Conservation (phyloP, 169 alveolate species). For the Plasmodium chabaudi region DNA sequence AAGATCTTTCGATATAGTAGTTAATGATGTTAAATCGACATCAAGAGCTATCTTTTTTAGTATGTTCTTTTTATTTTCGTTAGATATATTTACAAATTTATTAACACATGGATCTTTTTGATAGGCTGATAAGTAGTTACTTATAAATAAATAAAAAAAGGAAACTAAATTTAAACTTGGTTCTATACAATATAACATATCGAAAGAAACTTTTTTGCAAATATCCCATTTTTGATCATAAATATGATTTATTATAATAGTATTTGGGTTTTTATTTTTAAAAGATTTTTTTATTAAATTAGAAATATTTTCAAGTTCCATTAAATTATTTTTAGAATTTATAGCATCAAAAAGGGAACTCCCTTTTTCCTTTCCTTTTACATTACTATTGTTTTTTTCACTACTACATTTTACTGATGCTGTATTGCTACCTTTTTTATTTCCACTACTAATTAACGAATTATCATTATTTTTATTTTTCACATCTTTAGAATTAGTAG, state of each 20-base stretch:
- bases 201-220: constrained; percentile 55
- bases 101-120: constrained; percentile 34
- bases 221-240: constrained; percentile 70
- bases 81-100: constrained; percentile 46
- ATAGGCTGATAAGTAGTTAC: constrained; percentile 58
- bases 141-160: constrained; percentile 64
- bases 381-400: not conserved
- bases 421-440: not conserved
- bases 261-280: constrained; percentile 38
- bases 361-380: not conserved
- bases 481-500: not conserved
- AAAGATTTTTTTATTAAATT: constrained; percentile 39
- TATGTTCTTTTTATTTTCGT: constrained; percentile 57
- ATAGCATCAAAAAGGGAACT: constrained; percentile 31
- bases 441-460: not conserved
- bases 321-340: constrained; percentile 14
- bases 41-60: constrained; percentile 29
- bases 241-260: constrained; percentile 52
- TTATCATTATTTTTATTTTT: not conserved
- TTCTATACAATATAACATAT: constrained; percentile 55
- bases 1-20: constrained; percentile 59
- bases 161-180: constrained; percentile 70
- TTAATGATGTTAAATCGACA: constrained; percentile 48
- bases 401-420: not conserved
- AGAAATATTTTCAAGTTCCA: constrained; percentile 45